Conservation (phyloP, 2,329 filamentous ascomycete genomes). For the Sclerotinia borealis region DNA sequence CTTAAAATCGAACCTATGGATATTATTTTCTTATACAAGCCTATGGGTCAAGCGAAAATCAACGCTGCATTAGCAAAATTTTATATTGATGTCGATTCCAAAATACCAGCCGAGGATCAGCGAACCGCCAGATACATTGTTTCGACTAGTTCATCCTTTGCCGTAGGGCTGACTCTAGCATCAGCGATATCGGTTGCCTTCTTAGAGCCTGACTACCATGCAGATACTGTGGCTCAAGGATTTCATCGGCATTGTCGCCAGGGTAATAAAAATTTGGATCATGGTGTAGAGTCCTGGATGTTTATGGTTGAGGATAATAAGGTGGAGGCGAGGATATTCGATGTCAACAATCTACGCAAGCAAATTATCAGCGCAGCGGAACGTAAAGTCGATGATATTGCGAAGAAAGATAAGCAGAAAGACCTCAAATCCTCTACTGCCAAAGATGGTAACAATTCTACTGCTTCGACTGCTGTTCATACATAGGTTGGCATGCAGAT, state of each 20-base stretch:
- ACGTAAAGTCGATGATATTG: background rate
- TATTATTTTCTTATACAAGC: background rate
- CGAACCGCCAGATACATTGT: background rate
- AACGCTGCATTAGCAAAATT: background rate
- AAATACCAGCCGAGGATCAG: background rate
- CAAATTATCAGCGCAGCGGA: background rate
- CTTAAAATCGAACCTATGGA: background rate
- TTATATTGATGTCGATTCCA: background rate
- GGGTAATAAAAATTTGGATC: background rate
- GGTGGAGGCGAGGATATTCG: background rate
- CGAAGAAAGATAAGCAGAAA: background rate
- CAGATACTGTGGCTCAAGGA: background rate
- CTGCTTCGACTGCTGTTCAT: background rate
- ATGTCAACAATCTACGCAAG: background rate
- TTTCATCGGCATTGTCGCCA: background rate
- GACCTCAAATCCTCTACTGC: background rate
- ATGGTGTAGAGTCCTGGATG: background rate
- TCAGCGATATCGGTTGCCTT: background rate
- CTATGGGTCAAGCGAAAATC: background rate
- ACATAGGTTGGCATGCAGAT: background rate
- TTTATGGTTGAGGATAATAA: background rate
- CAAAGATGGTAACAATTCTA: background rate
- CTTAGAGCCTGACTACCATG: background rate
- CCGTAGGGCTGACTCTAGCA: background rate
- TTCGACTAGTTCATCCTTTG: constrained; percentile 1